A percentile compares a stretch with the other conserved stretches of the same genome.
Conservation (phyloP, 139 green algal genomes). For the Zygnema circumcarinatum region DNA sequence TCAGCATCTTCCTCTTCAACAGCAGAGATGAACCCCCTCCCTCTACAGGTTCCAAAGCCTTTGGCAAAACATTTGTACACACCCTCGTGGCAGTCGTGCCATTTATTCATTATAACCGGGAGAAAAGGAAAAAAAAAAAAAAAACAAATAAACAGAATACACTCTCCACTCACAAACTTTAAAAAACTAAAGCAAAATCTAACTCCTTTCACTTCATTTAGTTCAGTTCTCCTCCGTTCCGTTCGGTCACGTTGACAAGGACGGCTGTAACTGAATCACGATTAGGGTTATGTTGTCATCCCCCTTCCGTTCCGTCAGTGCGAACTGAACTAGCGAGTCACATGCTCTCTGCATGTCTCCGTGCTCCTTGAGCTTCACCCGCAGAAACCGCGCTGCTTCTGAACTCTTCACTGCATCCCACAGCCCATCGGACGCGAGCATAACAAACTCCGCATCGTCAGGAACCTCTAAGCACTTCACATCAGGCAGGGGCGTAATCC, state of each 20-base stretch:
- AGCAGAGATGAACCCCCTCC: too few species aligned
- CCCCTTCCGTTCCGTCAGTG: not conserved
- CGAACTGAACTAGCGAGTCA: not conserved
- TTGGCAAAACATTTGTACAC: conserved; percentile 12
- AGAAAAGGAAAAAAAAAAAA: not conserved
- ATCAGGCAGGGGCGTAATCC: conserved; percentile 32
- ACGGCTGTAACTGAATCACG: conserved; percentile 1
- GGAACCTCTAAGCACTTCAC: conserved; percentile 28
- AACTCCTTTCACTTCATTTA: too few species aligned
- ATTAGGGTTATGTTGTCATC: conserved; percentile 12
- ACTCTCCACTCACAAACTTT: not conserved
- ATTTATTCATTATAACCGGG: not conserved
- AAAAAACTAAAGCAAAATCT: too few species aligned
- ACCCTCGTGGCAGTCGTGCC: not conserved
- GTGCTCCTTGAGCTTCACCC: conserved; percentile 8
- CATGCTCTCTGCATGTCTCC: not conserved
- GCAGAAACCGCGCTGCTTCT: conserved; percentile 9
- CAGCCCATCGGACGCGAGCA: conserved; percentile 45
- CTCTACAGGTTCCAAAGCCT: conserved; percentile 4
- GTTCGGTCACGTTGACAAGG: not conserved
- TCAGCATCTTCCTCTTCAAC: too few species aligned
- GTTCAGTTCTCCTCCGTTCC: too few species aligned
- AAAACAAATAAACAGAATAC: not conserved
- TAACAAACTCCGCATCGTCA: conserved; percentile 52
- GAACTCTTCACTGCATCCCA: conserved; percentile 40